Evolutionary conservation across 176 grass and related monocot species (phyloP).

Genomic region (Alopecurus myosuroides): DNA sequence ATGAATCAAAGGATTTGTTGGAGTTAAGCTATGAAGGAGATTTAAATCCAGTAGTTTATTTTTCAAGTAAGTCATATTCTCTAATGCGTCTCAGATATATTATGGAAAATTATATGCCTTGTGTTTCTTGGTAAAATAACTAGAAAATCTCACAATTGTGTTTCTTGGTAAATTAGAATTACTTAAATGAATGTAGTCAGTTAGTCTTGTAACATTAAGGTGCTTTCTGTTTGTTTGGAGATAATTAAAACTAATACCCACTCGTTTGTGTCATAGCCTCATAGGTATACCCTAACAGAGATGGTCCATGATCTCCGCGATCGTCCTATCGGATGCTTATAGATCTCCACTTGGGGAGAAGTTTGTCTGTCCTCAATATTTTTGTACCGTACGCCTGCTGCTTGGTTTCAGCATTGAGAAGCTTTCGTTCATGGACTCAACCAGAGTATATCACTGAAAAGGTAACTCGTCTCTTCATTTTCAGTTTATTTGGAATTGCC

Average conservation of each 20-base stretch:
- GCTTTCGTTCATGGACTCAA: no score
- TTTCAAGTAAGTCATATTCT: no score
- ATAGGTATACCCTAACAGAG: conserved; percentile 73
- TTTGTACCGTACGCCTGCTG: no score
- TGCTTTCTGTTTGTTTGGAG: neutral
- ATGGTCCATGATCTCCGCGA: conserved; percentile 58
- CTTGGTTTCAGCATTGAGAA: no score
- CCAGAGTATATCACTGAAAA: no score
- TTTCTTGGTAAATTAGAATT: neutral
- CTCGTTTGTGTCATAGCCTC: neutral
- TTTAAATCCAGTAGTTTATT: no score
- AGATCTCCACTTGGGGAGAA: conserved; percentile 62
- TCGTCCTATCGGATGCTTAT: conserved; percentile 61
- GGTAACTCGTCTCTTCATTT: no score
- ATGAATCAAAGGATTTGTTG: no score
- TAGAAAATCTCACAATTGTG: neutral
- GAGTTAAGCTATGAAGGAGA: no score
- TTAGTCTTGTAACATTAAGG: neutral
- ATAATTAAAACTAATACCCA: neutral
- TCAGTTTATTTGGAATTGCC: no score
- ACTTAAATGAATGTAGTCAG: neutral
- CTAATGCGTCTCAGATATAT: neutral
- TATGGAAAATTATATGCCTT: neutral
- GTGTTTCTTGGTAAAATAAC: neutral
- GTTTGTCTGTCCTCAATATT: conserved; percentile 20